Conservation (phyloP, 768 basidiomycete species). For the Podaxis rugospora region DNA sequence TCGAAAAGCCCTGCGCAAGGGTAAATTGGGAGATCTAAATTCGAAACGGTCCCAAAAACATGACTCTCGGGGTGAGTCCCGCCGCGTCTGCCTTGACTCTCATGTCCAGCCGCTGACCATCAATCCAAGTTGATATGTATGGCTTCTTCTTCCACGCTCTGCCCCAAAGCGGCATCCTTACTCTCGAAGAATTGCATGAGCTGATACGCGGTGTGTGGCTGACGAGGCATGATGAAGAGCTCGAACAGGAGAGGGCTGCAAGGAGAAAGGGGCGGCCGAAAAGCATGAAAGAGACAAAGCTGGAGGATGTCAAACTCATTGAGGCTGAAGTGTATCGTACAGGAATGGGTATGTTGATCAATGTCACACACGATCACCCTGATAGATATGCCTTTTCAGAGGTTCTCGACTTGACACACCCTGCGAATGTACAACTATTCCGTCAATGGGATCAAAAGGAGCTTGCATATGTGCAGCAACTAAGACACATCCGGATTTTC, state of each 20-base stretch:
- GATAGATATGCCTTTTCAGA: constrained; percentile 37
- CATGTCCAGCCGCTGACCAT: constrained; percentile 11
- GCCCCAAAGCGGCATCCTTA: constrained; percentile 53
- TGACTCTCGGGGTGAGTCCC: constrained; percentile 42
- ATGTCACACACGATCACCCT: not conserved
- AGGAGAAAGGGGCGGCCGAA: constrained; percentile 77
- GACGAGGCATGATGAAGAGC: constrained; percentile 60
- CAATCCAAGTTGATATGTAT: constrained; percentile 60
- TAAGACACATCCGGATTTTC: constrained; percentile 75
- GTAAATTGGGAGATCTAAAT: constrained; percentile 54
- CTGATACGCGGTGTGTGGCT: constrained; percentile 69
- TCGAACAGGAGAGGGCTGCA: constrained; percentile 54
- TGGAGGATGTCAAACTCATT: constrained; percentile 67
- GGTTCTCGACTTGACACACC: constrained; percentile 74
- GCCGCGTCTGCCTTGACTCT: not conserved
- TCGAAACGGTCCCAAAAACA: constrained; percentile 57
- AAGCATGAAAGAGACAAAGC: constrained; percentile 55
- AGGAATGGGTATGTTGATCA: constrained; percentile 62
- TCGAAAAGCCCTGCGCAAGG: constrained; percentile 63
- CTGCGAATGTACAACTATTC: constrained; percentile 65
- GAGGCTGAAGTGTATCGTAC: constrained; percentile 75
- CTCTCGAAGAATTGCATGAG: constrained; percentile 61
- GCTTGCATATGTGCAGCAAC: constrained; percentile 59
- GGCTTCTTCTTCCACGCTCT: constrained; percentile 74
- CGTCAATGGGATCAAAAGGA: constrained; percentile 78